Conservation (phyloP, 495 filamentous ascomycete species). For the Tuber borchii region DNA sequence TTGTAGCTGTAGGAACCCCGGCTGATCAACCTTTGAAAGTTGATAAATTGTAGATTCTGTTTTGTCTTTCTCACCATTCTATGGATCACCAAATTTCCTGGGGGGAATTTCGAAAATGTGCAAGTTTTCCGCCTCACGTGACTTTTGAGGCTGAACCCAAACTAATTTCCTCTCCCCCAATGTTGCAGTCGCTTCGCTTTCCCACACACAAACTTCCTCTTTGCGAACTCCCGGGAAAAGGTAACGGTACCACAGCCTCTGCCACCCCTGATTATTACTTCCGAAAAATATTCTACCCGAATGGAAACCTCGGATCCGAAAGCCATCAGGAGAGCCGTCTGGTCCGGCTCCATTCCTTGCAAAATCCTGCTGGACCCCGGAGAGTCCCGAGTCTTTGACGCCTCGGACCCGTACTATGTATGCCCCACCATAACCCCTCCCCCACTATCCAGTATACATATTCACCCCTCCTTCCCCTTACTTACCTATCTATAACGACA, state of each 20-base stretch:
- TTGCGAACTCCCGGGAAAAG: not conserved
- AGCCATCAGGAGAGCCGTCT: slow-evolving; percentile 36
- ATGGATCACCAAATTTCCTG: not conserved
- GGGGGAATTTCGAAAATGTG: not conserved
- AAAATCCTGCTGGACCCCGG: slow-evolving; percentile 40
- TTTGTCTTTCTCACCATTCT: not conserved
- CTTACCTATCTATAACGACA: slow-evolving; percentile 21
- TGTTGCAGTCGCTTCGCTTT: not conserved
- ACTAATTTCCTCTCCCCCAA: not conserved
- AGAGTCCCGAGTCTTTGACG: slow-evolving; percentile 38
- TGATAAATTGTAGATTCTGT: not conserved
- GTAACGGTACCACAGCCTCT: not conserved
- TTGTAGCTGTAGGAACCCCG: not conserved
- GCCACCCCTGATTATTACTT: not conserved
- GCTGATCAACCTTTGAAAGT: not conserved
- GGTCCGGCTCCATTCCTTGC: slow-evolving; percentile 39
- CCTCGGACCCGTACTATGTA: slow-evolving; percentile 39
- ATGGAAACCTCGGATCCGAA: slow-evolving; percentile 32
- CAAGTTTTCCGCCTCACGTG: not conserved
- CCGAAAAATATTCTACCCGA: not conserved
- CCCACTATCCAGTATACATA: not conserved
- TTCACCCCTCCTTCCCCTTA: not conserved
- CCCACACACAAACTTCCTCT: not conserved
- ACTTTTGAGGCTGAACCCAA: not conserved
- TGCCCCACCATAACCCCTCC: slow-evolving; percentile 4